A percentile compares a stretch with the other conserved stretches of the same genome.
phyloP scores from a whole-genome alignment of 2,329 filamentous ascomycete genomes.

The Pseudogymnoascus sp. region DNA sequence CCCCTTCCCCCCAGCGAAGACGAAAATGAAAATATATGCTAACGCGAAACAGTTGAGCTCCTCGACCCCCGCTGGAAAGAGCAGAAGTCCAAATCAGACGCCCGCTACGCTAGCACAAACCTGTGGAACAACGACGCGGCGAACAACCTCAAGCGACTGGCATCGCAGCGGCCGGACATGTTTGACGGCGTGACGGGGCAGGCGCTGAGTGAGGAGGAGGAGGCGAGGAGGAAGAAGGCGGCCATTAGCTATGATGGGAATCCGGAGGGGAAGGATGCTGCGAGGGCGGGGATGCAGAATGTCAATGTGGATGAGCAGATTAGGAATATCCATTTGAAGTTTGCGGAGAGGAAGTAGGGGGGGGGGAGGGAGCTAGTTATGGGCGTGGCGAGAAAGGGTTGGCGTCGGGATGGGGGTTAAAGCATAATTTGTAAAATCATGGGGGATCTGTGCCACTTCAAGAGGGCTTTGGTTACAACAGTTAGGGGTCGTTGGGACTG shows the following conservation, averaged over 20 bases:
- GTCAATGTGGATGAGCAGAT: conserved; percentile 85
- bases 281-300: conserved; percentile 47
- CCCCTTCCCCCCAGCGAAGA: background rate
- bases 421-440: conserved; percentile 6
- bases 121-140: conserved; percentile 79
- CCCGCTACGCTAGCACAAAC: conserved; percentile 77
- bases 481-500: background rate
- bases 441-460: background rate
- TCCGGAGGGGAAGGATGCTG: conserved; percentile 49
- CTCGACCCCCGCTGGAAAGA: conserved; percentile 94
- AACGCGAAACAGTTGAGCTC: conserved; percentile 55
- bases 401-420: background rate
- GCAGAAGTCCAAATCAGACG: conserved; percentile 81
- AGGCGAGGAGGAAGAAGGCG: conserved; percentile 66
- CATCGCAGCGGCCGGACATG: conserved; percentile 77
- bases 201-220: conserved; percentile 62
- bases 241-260: conserved; percentile 60
- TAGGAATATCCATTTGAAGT: conserved; percentile 54
- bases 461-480: background rate
- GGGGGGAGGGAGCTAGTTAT: background rate
- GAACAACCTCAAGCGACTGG: conserved; percentile 90
- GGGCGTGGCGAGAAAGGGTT: background rate
- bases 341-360: conserved; percentile 27
- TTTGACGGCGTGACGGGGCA: conserved; percentile 69
- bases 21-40: conserved; percentile 12